Conservation (phyloP, 768 basidiomycete genomes). For the Boletus rex-veris region DNA sequence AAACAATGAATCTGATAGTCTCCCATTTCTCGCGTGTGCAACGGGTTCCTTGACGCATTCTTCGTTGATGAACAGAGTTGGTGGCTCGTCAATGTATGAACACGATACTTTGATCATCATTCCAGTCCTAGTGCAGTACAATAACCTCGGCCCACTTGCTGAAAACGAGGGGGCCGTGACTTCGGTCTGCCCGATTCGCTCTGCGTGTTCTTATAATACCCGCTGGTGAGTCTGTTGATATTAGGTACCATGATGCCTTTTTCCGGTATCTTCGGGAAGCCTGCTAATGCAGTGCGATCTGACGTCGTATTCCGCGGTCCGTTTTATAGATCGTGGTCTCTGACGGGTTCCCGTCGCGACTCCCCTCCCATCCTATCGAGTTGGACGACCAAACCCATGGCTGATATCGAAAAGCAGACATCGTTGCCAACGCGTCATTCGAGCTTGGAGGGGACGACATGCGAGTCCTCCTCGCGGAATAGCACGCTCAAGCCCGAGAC, state of each 20-base stretch:
- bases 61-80: neutral
- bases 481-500: conserved; percentile 23
- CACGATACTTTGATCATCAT: neutral
- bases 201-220: conserved; percentile 10
- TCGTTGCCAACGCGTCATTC: conserved; percentile 15
- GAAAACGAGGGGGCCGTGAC: conserved; percentile 3
- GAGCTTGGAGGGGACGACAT: conserved; percentile 21
- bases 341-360: conserved; percentile 1
- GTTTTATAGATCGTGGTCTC: conserved; percentile 26
- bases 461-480: conserved; percentile 18
- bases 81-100: conserved; percentile 1
- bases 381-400: conserved; percentile 20
- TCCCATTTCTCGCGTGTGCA: neutral
- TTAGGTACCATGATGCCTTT: conserved; percentile 14
- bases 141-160: neutral
- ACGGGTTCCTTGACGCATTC: neutral
- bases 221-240: conserved; percentile 5
- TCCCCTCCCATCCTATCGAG: conserved; percentile 6
- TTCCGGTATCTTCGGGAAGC: conserved; percentile 27
- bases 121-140: neutral
- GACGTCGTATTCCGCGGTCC: conserved; percentile 12
- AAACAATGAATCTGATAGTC: too few relatives aligned
- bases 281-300: conserved; percentile 22
- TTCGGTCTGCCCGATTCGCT: conserved; percentile 8
- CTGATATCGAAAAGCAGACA: conserved; percentile 30